A percentile compares a stretch with the other conserved stretches of the same genome.
phyloP scores from a whole-genome alignment of 345 rosid genomes.

The Anastatica hierochuntica region DNA sequence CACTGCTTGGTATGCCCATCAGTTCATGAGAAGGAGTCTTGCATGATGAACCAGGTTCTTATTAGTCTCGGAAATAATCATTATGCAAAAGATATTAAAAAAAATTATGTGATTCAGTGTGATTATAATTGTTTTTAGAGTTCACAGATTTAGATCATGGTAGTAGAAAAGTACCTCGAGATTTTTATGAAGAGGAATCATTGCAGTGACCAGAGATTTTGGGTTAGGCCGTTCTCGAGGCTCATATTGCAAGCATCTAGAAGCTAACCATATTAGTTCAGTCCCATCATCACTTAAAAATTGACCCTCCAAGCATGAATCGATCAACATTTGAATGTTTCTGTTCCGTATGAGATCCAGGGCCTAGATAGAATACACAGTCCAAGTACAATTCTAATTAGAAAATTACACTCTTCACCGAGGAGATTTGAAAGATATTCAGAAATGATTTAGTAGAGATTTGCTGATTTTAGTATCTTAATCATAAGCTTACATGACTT shows the following conservation, averaged over 20 bases:
- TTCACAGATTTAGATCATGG: slow-evolving; percentile 9
- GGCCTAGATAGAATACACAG: slow-evolving; percentile 41
- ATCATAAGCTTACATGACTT: slow-evolving; percentile 58
- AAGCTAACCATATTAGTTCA: slow-evolving; percentile 83
- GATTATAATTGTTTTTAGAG: neutral
- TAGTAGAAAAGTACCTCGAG: slow-evolving; percentile 42
- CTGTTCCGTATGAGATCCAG: slow-evolving; percentile 88
- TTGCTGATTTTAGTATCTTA: neutral
- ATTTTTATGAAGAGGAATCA: slow-evolving; percentile 82
- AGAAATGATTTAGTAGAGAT: neutral
- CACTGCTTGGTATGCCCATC: slow-evolving; percentile 71
- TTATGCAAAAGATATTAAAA: neutral
- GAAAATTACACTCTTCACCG: neutral
- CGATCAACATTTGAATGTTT: slow-evolving; percentile 75
- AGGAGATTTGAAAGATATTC: neutral
- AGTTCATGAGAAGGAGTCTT: slow-evolving; percentile 81
- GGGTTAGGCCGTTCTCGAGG: slow-evolving; percentile 87
- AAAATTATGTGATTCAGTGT: neutral
- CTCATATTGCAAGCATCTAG: slow-evolving; percentile 89
- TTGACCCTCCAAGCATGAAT: slow-evolving; percentile 93
- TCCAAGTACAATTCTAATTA: neutral
- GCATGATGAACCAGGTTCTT: slow-evolving; percentile 12
- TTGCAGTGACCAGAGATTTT: slow-evolving; percentile 61
- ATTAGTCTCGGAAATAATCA: neutral
- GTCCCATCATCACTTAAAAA: slow-evolving; percentile 75